A percentile compares a stretch with the other conserved stretches of the same genome.
Conservation (phyloP, 2,329 filamentous ascomycete species). For the Aureobasidium mangrovei region DNA sequence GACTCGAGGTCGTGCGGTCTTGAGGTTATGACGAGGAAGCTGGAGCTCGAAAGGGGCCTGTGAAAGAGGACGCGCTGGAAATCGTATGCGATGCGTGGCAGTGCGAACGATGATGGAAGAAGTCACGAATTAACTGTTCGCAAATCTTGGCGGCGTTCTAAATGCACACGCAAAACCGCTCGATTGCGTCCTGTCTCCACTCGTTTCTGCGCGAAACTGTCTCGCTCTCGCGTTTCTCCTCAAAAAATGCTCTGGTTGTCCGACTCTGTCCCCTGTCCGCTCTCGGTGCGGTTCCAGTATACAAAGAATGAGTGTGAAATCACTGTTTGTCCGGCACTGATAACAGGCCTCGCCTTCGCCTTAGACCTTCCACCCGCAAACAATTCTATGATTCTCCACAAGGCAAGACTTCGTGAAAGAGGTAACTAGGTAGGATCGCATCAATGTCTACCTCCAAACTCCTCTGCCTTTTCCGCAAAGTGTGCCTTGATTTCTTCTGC, state of each 20-base stretch:
- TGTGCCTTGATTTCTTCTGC: conserved; percentile 65
- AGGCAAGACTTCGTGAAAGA: no score
- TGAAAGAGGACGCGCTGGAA: neutral
- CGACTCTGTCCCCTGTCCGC: no score
- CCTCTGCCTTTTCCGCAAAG: conserved; percentile 54
- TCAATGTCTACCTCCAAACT: conserved; percentile 4
- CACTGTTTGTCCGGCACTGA: no score
- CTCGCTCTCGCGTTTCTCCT: no score
- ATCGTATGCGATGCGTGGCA: neutral
- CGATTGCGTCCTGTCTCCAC: neutral
- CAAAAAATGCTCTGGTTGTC: no score
- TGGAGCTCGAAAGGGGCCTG: neutral
- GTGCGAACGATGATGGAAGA: conserved; percentile 4
- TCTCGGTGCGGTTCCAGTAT: no score
- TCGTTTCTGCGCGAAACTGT: neutral
- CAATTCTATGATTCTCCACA: no score
- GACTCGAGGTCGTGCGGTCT: neutral
- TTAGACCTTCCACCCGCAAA: no score
- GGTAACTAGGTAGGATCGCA: neutral
- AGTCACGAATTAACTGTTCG: conserved; percentile 1
- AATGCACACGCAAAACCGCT: neutral
- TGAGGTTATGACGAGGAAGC: neutral
- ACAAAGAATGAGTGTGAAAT: no score
- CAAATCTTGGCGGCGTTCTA: conserved; percentile 3
- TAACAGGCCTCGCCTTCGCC: no score